Evolutionary conservation across 75 land plant species (phyloP).

Genomic region (Cryptomeria japonica): DNA sequence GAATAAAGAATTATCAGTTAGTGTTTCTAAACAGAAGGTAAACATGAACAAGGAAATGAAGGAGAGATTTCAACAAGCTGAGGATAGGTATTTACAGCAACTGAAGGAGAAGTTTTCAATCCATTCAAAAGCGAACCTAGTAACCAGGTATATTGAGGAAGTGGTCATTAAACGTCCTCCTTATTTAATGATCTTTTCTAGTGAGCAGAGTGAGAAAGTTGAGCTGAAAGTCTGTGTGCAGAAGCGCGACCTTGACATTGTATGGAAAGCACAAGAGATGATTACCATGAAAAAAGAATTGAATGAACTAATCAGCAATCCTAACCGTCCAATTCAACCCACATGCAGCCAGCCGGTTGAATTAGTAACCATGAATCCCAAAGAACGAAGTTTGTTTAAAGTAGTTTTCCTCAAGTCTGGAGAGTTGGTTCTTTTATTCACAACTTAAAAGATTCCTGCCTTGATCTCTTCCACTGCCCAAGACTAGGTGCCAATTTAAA

Average conservation of each 20-base stretch:
- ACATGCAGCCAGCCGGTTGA: neutral
- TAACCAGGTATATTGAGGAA: neutral
- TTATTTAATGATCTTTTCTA: too few relatives aligned
- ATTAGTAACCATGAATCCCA: conserved; percentile 4
- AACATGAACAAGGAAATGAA: neutral
- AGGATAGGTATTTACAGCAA: neutral
- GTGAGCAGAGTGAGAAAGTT: too few relatives aligned
- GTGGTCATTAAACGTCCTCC: neutral
- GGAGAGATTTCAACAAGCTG: neutral
- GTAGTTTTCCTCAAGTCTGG: conserved; percentile 28
- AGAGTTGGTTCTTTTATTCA: conserved; percentile 17
- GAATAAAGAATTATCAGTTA: too few relatives aligned
- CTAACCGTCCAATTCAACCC: neutral
- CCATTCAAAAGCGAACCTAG: neutral
- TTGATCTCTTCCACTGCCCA: conserved; percentile 14
- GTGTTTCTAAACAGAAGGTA: neutral
- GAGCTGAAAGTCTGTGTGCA: too few relatives aligned
- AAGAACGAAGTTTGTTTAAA: neutral
- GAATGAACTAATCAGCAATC: neutral
- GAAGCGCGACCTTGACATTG: neutral
- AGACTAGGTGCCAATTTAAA: conserved; percentile 2
- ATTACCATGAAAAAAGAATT: neutral
- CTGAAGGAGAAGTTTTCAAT: neutral
- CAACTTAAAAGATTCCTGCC: neutral
- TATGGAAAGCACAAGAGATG: conserved; percentile 27